Evolutionary conservation across 2,329 filamentous ascomycete genomes (phyloP), one percentile per base, ranked within the genome.

Genomic region (Verticillium klebahnii): DNA sequence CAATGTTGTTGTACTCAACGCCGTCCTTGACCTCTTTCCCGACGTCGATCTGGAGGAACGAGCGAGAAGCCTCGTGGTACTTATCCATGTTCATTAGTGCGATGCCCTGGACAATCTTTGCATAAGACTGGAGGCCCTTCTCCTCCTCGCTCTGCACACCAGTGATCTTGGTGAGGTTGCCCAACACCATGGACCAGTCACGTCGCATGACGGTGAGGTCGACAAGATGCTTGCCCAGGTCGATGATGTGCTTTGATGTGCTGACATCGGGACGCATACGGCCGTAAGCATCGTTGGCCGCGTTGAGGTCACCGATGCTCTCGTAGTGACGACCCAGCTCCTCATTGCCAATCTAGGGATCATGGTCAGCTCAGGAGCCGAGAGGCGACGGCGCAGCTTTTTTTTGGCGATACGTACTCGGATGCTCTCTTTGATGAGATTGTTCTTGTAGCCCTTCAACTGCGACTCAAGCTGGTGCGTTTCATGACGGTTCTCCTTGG

Each of bases 381-480:
- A 57, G 19, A 52, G 12, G 50, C 23, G 19, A 37, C 2, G 15
- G 50, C 31, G 8, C n/a, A 17, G 23, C n/a, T n/a, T 23, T 23
- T 7, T 50, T 45, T 50, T 19, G n/a, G n/a, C 19, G 9, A 50
- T 50, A 71, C 84, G 61, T 81, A 96, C 93, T 68, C 93, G 80
- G 70, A 98, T 97, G 78, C 93, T 97, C 78, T 99, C 95, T 73
- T 97, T 97, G 69, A 99, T 93, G 54, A 98, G 78, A 70, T 98
- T 99, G 72, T 97, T 97, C 77, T 95, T 97, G 76, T 98, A 98
- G 1, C 89, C 89, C 74, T 93, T 93, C 23, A 99, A 81, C 74
- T 98, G 92, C 17, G 84, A 80, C 72, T 97, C 92, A 61, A 98
- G 80, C n/a, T 90, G 85, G 61, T 86, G 81, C 1, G 89, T 89